These are phyloP conservation scores for Cercophora sp. DNA, from an alignment of 495 filamentous ascomycete species.

Conservation along the genomic window DNA sequence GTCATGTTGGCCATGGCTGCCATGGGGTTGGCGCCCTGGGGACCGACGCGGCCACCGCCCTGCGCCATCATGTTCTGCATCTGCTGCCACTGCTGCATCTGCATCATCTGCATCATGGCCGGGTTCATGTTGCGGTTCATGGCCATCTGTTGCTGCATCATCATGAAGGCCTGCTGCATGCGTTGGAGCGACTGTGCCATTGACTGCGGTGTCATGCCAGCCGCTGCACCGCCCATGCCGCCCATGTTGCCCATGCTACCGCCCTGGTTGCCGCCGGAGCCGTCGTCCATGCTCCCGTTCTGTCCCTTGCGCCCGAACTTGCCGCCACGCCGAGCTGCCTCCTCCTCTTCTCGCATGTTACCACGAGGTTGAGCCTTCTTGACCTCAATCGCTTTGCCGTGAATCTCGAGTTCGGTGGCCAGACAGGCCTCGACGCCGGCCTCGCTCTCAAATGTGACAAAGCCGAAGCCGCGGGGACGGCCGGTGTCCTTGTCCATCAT, in stretches of 20 bases:
- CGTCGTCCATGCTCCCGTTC: constrained; percentile 31
- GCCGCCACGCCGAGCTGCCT: constrained; percentile 60
- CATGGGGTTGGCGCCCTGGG: constrained; percentile 36
- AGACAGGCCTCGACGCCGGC: constrained; percentile 91
- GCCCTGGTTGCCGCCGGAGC: constrained; percentile 31
- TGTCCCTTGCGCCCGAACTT: constrained; percentile 44
- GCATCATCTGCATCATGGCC: constrained; percentile 56
- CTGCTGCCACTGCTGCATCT: constrained; percentile 80
- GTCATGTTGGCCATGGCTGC: constrained; percentile 56
- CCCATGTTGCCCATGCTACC: constrained; percentile 26
- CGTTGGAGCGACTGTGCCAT: constrained; percentile 98
- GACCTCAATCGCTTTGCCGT: constrained; percentile 93
- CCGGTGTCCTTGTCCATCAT: constrained; percentile 99
- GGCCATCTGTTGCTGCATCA: constrained; percentile 85
- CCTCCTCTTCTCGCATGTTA: constrained; percentile 88
- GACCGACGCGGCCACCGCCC: constrained; percentile 30
- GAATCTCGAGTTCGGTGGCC: constrained; percentile 73
- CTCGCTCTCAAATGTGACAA: constrained; percentile 96
- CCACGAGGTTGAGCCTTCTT: constrained; percentile 96
- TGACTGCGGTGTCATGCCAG: constrained; percentile 85
- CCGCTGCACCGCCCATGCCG: constrained; percentile 33
- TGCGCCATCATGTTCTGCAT: constrained; percentile 65
- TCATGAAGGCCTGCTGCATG: constrained; percentile 92
- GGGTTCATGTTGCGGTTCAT: constrained; percentile 62
- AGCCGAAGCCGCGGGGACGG: constrained; percentile 93